phyloP scores from a whole-genome alignment of 805 yeast genomes.

The Clavispora santaluciae region DNA sequence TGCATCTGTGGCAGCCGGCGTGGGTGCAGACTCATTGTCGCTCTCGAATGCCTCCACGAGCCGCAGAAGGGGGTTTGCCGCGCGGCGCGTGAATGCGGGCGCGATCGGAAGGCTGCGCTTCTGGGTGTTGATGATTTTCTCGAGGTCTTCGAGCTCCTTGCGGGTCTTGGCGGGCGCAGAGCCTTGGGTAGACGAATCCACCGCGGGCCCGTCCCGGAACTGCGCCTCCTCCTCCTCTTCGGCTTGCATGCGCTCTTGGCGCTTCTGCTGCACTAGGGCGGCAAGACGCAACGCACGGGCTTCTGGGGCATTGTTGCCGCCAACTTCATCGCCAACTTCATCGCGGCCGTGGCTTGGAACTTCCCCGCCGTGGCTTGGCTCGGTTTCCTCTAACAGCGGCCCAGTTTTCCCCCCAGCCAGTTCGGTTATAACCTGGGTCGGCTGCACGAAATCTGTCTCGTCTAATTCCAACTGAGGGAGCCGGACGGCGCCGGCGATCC shows the following conservation, averaged over 20 bases:
- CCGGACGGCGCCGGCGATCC: slow-evolving; percentile 4
- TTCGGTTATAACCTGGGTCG: slow-evolving; percentile 2
- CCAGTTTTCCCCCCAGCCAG: background rate
- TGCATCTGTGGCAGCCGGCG: slow-evolving; percentile 7
- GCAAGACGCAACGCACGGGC: background rate
- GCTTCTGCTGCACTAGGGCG: slow-evolving; percentile 4
- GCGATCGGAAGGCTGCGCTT: slow-evolving; percentile 28
- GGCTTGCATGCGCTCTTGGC: slow-evolving; percentile 1
- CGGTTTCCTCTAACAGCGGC: no score
- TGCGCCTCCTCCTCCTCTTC: slow-evolving; percentile 24
- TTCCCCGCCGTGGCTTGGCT: no score
- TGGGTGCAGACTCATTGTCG: slow-evolving; percentile 17
- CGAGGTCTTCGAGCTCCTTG: slow-evolving; percentile 28
- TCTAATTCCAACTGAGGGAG: slow-evolving; percentile 33
- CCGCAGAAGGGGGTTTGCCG: slow-evolving; percentile 24
- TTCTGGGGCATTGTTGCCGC: background rate
- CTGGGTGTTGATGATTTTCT: slow-evolving; percentile 30
- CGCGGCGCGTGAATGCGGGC: slow-evolving; percentile 25
- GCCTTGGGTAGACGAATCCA: slow-evolving; percentile 14
- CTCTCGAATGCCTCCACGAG: slow-evolving; percentile 32
- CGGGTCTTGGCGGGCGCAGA: slow-evolving; percentile 13
- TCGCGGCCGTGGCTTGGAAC: background rate
- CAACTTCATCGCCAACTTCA: background rate
- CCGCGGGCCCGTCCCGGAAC: slow-evolving; percentile 18
- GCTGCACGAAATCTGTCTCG: slow-evolving; percentile 12